Evolutionary conservation across 139 green algal species (phyloP).

Genomic region (Volvox africanus): DNA sequence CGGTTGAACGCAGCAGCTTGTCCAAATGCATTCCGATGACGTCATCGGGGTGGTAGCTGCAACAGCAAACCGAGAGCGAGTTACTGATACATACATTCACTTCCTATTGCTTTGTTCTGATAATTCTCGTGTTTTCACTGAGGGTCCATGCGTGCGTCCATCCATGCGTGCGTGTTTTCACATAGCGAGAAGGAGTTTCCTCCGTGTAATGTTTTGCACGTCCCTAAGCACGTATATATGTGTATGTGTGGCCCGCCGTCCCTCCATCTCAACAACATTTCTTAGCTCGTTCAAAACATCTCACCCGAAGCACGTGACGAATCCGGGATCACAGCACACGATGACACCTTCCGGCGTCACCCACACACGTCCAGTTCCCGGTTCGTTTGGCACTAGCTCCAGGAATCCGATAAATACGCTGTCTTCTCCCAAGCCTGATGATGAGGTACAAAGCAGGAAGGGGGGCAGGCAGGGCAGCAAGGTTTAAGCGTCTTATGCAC

Average conservation of each 20-base stretch:
- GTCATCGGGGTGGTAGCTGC: slow-evolving; percentile 4
- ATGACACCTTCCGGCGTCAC: background rate
- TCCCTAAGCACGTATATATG: too few species aligned
- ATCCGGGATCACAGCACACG: slow-evolving; percentile 22
- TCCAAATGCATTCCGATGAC: slow-evolving; percentile 20
- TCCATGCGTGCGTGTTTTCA: too few species aligned
- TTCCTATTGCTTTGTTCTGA: too few species aligned
- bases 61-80: too few species aligned
- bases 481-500: too few species aligned
- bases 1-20: background rate
- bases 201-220: too few species aligned
- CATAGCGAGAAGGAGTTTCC: too few species aligned
- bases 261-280: background rate
- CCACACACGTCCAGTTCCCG: background rate
- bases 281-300: background rate
- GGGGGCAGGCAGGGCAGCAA: too few species aligned
- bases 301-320: slow-evolving; percentile 41
- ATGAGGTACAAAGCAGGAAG: background rate
- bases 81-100: too few species aligned
- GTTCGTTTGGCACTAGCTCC: slow-evolving; percentile 1
- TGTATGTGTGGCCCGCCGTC: too few species aligned
- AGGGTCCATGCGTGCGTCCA: too few species aligned
- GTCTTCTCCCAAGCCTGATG: slow-evolving; percentile 23
- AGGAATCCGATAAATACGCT: slow-evolving; percentile 30
- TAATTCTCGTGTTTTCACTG: too few species aligned